Percentiles rank a stretch among this genome's conserved stretches.
Conservation (phyloP, 2,329 filamentous ascomycete species). For the Arthrobotrys sphaeroides region DNA sequence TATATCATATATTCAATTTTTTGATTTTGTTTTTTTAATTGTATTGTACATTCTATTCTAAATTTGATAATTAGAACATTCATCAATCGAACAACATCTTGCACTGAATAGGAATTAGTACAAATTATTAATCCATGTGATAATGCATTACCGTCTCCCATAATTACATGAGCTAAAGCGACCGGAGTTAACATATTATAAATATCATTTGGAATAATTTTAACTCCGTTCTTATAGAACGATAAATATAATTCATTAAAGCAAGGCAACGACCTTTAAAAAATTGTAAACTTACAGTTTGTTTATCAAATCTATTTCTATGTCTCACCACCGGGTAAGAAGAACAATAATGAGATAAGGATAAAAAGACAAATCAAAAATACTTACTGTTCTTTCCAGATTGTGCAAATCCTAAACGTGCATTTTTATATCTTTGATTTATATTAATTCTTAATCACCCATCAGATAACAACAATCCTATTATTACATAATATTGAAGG, state of each 20-base stretch:
- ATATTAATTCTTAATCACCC: not conserved
- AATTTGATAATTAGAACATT: conserved; percentile 21
- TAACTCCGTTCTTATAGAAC: conserved; percentile 15
- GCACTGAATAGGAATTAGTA: conserved; percentile 17
- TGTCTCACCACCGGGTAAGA: conserved; percentile 5
- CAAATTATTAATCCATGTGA: conserved; percentile 12
- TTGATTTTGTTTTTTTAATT: too few relatives aligned
- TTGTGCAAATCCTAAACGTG: conserved; percentile 6
- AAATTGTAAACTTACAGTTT: conserved; percentile 5
- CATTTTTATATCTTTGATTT: conserved; percentile 20
- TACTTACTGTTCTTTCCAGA: conserved; percentile 1
- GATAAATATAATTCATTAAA: conserved; percentile 24
- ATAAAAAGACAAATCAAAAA: conserved; percentile 14
- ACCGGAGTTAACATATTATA: conserved; percentile 27
- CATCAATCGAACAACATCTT: conserved; percentile 25
- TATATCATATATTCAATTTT: too few relatives aligned
- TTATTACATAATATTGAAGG: conserved; percentile 20
- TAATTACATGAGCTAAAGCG: conserved; percentile 22
- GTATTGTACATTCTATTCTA: conserved; percentile 22
- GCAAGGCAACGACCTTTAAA: conserved; percentile 14
- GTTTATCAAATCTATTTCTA: conserved; percentile 6
- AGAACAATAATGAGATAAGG: conserved; percentile 22
- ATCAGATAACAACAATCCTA: conserved; percentile 6
- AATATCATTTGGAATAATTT: conserved; percentile 23
- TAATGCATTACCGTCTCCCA: conserved; percentile 9